Conservation (phyloP, 2,329 filamentous ascomycete genomes). For the Talaromyces sp. region DNA sequence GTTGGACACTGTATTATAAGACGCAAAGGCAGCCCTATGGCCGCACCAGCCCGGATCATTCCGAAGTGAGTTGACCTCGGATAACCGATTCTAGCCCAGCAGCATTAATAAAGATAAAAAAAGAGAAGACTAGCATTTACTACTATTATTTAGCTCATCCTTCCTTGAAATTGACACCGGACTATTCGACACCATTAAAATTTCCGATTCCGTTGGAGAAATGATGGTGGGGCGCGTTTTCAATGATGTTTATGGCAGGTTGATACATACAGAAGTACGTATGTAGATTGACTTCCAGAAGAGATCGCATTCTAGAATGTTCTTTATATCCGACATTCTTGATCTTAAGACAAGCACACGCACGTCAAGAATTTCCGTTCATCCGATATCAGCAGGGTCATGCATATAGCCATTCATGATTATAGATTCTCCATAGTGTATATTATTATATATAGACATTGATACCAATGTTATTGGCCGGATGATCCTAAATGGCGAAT, state of each 20-base stretch:
- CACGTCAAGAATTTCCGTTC: no score
- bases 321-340: no score
- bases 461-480: neutral
- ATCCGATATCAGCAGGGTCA: neutral
- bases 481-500: neutral
- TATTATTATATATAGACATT: neutral
- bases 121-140: neutral
- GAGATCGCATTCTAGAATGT: no score
- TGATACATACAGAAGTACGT: no score
- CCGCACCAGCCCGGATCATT: neutral
- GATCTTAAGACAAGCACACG: no score
- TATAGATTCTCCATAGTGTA: neutral
- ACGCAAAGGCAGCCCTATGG: neutral
- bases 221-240: no score
- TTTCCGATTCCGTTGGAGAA: no score
- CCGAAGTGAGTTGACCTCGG: neutral
- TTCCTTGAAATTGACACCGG: neutral
- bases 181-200: no score
- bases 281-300: no score
- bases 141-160: neutral
- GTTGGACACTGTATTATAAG: neutral
- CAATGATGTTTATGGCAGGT: no score
- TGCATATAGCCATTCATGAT: no score
- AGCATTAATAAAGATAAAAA: neutral
- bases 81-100: neutral